Evolutionary conservation across 148 eudicot species (phyloP).

Genomic region (Hydrangea macrophylla): DNA sequence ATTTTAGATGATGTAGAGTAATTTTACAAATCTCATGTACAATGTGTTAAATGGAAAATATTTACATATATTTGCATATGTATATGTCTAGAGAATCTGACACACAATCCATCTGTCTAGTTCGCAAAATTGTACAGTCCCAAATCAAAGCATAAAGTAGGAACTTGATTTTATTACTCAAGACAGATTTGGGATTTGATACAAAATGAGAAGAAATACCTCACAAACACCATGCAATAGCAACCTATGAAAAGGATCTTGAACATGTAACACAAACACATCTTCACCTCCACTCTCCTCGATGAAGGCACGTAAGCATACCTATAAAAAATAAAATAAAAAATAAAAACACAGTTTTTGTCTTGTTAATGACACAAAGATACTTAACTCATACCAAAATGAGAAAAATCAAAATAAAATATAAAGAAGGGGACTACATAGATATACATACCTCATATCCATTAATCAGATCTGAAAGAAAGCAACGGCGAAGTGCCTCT

Average conservation of each 20-base stretch:
- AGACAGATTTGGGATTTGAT: background rate
- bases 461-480: constrained; percentile 55
- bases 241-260: constrained; percentile 88
- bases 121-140: background rate
- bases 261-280: constrained; percentile 57
- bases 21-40: background rate
- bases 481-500: constrained; percentile 89
- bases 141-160: background rate
- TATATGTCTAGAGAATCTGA: background rate
- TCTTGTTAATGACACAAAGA: background rate
- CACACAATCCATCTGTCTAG: background rate
- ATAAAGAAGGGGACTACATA: background rate
- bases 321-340: constrained; percentile 50
- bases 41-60: background rate
- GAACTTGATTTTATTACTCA: background rate
- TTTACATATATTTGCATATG: no score
- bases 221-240: constrained; percentile 94
- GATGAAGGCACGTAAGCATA: constrained; percentile 55
- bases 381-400: background rate
- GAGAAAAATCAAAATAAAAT: background rate
- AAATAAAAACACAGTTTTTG: constrained; percentile 2
- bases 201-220: constrained; percentile 36
- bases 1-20: background rate
- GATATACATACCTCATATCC: constrained; percentile 88
- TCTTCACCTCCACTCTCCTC: constrained; percentile 46